Evolutionary conservation across 169 alveolate species (phyloP), one percentile per base, ranked within the genome.

Genomic region (Plasmodium coatneyi): DNA sequence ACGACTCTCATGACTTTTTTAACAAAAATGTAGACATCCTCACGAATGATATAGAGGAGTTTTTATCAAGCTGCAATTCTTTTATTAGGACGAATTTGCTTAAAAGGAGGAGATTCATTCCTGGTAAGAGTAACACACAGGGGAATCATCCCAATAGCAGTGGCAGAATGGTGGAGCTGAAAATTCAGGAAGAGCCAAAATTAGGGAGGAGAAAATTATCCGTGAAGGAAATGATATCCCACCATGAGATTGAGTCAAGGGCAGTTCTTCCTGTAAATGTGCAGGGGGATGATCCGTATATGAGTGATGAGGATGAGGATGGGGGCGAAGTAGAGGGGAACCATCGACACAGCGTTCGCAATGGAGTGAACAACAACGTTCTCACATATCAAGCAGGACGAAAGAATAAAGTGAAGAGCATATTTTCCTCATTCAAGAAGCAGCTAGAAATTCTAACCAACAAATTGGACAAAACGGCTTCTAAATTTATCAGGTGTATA

Each of bases 401-500:
- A n/a, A 76, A 49, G 52, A 52, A 89, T 16, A 89, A 89, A 39
- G 91, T 89, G 32, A 89, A 89, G 39, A 56, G 90, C 25, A 89
- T 89, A 5, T 89, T 89, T 39, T 89, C 94, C 2, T 95, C 92
- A 46, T 93, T 95, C 60, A 95, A 81, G 60, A 95, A 95, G 74
- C 95, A 93, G 56, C 91, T 93, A 39, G 95, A 95, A 91, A 81
- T 95, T 82, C 60, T 95, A 43, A 71, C 90, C 1, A 89, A 87
- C 54, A 93, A 95, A 19, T 66, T 95, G 41, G 92, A 92, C 46
- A 83, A 92, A 39, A 95, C 96, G n/a, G 92, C 86, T 16, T 93
- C 96, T 5, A 95, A 92, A 83, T 95, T 95, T 60, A 95, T 95
- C 34, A 83, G 96, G 32, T 95, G 96, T 66, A 95, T 95, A 36